Evolutionary conservation across 208 protist genomes (phyloP).

Genomic region (Trypanosoma brucei): DNA sequence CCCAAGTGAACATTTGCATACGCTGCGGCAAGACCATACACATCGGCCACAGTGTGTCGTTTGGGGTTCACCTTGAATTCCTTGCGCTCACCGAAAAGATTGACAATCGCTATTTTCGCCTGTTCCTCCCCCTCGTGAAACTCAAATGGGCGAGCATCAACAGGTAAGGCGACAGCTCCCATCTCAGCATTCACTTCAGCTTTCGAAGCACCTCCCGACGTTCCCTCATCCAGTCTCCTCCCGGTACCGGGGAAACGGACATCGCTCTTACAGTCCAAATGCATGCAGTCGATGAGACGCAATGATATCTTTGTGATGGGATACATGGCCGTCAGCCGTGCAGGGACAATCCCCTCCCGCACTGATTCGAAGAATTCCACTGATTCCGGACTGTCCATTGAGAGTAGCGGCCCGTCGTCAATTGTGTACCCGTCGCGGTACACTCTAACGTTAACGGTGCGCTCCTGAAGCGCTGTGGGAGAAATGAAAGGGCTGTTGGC

Average conservation of each 20-base stretch:
- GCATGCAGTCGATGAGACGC: constrained; percentile 49
- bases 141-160: constrained; percentile 18
- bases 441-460: constrained; percentile 42
- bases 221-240: constrained; percentile 32
- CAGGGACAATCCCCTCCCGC: constrained; percentile 53
- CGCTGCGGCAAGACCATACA: constrained; percentile 57
- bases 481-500: constrained; percentile 62
- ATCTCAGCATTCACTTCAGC: not conserved
- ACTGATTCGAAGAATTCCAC: constrained; percentile 50
- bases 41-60: constrained; percentile 68
- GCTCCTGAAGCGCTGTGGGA: constrained; percentile 39
- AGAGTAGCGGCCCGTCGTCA: constrained; percentile 37
- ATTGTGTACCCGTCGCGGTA: constrained; percentile 68
- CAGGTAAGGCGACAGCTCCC: not conserved
- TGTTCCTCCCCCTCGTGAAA: constrained; percentile 37
- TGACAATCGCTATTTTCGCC: constrained; percentile 61
- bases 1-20: constrained; percentile 30
- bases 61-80: constrained; percentile 70
- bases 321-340: constrained; percentile 36
- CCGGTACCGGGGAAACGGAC: constrained; percentile 63
- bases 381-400: constrained; percentile 33
- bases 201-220: not conserved
- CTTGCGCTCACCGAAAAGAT: constrained; percentile 44
- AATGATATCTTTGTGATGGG: constrained; percentile 60
- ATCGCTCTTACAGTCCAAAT: constrained; percentile 36